Evolutionary conservation across 129 eudicot species (phyloP), one percentile per base, ranked within the genome.

Genomic region (Cynara cardunculus): DNA sequence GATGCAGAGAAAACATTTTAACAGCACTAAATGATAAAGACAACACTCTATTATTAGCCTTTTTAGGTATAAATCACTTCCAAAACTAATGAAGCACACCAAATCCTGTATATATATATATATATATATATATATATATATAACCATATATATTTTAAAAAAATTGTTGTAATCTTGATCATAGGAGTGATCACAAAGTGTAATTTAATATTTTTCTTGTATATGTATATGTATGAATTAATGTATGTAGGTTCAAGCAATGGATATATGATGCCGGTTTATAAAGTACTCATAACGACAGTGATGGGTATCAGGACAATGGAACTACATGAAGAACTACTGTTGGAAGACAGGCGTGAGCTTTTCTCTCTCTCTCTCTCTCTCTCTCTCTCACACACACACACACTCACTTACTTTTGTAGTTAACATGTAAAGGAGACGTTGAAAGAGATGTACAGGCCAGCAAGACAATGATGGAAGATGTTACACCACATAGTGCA

Each of bases 401-500:
- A n/a, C 62, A 71, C 84, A 79, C 80, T 46, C 77, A 30, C 53
- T 66, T 80, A 81, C 90, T 85, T 87, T 91, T 73, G 76, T 30
- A 69, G 66, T 69, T 81, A 89, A 82, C 86, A 83, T 72, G 82
- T 83, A 87, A 80, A 85, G 79, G 86, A 84, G 86, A 84, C 7
- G 72, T 64, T 85, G 96, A 91, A 85, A 79, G 88, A 79, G 90
- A 86, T 82, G 84, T 81, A 37, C 68, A 76, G 25, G 80, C 74
- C 84, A 75, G 84, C 72, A 84, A 69, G 67, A 72, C 78, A 87
- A 68, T 80, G 84, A 78, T 68, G 83, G 86, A 76, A 85, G 87
- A 89, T 85, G 91, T 91, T 83, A 81, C 89, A 81, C 84, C 79
- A 76, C 83, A 82, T 78, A 73, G 80, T 79, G 86, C 84, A 81